Conservation (phyloP, 352 stramenopile species). For the Globisporangium abappressorium region DNA sequence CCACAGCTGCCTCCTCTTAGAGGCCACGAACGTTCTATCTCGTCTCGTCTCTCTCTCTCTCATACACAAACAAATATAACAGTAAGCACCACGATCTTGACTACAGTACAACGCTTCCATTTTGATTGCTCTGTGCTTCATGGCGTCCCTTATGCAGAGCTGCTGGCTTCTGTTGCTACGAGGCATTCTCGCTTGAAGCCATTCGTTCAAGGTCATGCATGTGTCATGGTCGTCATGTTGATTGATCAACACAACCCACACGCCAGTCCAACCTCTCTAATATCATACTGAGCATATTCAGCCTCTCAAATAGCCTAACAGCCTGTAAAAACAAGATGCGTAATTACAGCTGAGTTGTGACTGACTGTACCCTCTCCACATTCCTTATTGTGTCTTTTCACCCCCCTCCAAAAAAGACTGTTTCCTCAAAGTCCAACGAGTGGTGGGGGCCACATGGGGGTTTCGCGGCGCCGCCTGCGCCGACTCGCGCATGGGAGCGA, state of each 20-base stretch:
- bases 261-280: background rate
- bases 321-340: background rate
- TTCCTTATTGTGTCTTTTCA: background rate
- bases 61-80: slow-evolving; percentile 4
- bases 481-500: background rate
- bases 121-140: background rate
- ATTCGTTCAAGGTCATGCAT: background rate
- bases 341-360: background rate
- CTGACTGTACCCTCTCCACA: background rate
- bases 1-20: slow-evolving; percentile 16
- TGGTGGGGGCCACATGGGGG: background rate
- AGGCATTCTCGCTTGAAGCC: background rate
- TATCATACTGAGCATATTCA: background rate
- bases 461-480: background rate
- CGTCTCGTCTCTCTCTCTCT: background rate
- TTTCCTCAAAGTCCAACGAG: background rate
- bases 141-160: background rate
- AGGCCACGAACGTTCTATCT: slow-evolving; percentile 1
- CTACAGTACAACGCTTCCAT: background rate
- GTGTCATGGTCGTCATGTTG: background rate
- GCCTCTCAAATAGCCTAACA: background rate
- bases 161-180: background rate
- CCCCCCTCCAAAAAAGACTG: background rate
- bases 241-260: background rate
- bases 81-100: background rate